Conservation (phyloP, 192 early-diverging fungal genomes). For the Backusella macrospora region DNA sequence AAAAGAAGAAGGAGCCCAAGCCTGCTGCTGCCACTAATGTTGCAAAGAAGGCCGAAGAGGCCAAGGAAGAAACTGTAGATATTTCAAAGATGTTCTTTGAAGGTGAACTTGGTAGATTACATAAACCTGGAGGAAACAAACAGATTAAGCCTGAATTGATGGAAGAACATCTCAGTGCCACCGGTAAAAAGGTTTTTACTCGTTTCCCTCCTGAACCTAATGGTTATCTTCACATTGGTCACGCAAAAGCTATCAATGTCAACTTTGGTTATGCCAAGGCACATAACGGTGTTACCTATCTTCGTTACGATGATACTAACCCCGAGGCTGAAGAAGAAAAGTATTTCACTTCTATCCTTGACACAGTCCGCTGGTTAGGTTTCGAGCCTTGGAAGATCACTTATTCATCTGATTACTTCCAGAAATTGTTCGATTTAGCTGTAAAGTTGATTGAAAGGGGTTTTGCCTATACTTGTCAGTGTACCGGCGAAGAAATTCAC, state of each 20-base stretch:
- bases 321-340: constrained; percentile 91
- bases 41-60: constrained; percentile 33
- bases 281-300: constrained; percentile 87
- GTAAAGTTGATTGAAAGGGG: constrained; percentile 87
- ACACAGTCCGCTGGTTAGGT: constrained; percentile 95
- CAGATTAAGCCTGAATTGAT: constrained; percentile 93
- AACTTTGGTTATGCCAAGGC: constrained; percentile 98
- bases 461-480: constrained; percentile 81
- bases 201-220: constrained; percentile 99
- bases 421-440: constrained; percentile 93
- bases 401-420: constrained; percentile 98
- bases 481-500: constrained; percentile 93
- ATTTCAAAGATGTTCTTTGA: constrained; percentile 82
- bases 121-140: constrained; percentile 95
- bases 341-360: constrained; percentile 94
- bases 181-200: constrained; percentile 90
- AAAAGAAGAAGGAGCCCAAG: constrained; percentile 68
- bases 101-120: constrained; percentile 90
- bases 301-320: constrained; percentile 71
- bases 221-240: constrained; percentile 98
- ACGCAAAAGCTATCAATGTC: constrained; percentile 99
- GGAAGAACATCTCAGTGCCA: constrained; percentile 86
- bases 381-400: constrained; percentile 90
- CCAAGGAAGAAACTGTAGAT: constrained; percentile 27
- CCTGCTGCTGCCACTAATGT: constrained; percentile 38